Percentiles rank a stretch among this genome's conserved stretches.
These are phyloP conservation scores for Globisporangium iwayamae DNA, from an alignment of 352 stramenopile species.

Conservation along the genomic window DNA sequence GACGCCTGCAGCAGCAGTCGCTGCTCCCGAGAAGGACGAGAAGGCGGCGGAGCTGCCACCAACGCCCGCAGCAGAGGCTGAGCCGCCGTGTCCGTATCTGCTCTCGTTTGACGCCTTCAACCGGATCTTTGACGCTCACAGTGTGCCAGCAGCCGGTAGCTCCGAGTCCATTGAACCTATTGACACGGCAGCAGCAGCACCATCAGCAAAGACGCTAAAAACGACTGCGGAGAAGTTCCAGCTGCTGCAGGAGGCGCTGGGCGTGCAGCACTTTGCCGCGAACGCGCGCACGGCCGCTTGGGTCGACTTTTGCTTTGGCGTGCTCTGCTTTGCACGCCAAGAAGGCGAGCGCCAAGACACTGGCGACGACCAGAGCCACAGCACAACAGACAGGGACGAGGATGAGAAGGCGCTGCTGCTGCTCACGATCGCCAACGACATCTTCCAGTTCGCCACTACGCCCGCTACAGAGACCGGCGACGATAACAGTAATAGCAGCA, in stretches of 20 bases:
- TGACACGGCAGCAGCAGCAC: background rate
- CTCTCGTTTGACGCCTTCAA: constrained; percentile 9
- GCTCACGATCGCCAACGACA: constrained; percentile 44
- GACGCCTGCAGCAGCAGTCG: background rate
- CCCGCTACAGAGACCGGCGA: background rate
- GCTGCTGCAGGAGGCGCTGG: constrained; percentile 34
- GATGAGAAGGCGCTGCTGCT: constrained; percentile 38
- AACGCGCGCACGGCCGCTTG: constrained; percentile 51
- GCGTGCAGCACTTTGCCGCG: constrained; percentile 40
- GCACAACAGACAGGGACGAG: background rate
- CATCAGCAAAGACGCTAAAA: background rate
- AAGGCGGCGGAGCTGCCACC: background rate
- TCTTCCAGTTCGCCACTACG: constrained; percentile 52
- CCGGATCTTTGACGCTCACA: constrained; percentile 9
- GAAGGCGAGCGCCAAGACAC: constrained; percentile 18
- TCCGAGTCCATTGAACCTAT: background rate
- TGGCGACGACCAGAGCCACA: background rate
- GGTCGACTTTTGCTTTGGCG: constrained; percentile 64
- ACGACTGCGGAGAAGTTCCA: constrained; percentile 24
- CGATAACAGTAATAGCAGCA: constrained; percentile 7
- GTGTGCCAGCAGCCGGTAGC: background rate
- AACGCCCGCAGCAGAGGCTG: background rate
- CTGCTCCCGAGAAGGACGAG: constrained; percentile 3
- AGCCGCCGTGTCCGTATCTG: constrained; percentile 14
- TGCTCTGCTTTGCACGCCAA: constrained; percentile 59